Evolutionary conservation across 2,329 filamentous ascomycete genomes (phyloP), one percentile per base, ranked within the genome.

Genomic region (Fusarium tjaetaba): DNA sequence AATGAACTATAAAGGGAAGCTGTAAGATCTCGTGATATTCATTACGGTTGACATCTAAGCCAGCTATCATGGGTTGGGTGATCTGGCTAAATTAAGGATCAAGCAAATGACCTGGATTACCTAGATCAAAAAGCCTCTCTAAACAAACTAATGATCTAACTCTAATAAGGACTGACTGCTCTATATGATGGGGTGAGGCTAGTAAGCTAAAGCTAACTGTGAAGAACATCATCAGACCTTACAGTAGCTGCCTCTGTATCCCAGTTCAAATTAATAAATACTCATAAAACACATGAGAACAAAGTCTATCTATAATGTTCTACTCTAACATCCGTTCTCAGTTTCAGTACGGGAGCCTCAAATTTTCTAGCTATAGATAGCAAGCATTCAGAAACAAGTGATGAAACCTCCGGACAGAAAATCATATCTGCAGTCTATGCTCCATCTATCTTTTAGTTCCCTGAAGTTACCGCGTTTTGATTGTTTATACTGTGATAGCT

Each of bases 341-440:
- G 14, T 15, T 34, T 16, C 22, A 61, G 1, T 3, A 71, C 69
- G 73, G 56, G 39, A 22, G 20, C 66, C n/a, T 42, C 41, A 9
- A 43, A 73, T 18, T 32, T 53, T 20, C 51, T 75, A 22, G 7
- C 42, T 11, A 15, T 48, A 10, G 65, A 67, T 20, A 36, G 70
- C 28, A 66, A 67, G 20, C 16, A 41, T 14, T 39, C 48, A 22
- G 61, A 68, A 11, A 51, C 61, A 3, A 34, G 48, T 66, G 32
- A 68, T 63, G 59, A 72, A 20, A 28, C 18, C 26, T 55, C 71
- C 7, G 56, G 56, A 14, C 53, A 70, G 30, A 60, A 57, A 20
- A 30, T 67, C 30, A 61, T 76, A 34, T 42, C 61, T 2, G 45
- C 65, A 34, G 65, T 68, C 28, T 53, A 36, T 26, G 57, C 61